A percentile compares a stretch with the other conserved stretches of the same genome.
Evolutionary conservation across 257 asterid species (phyloP).

Genomic region (Gynochthodes officinalis): DNA sequence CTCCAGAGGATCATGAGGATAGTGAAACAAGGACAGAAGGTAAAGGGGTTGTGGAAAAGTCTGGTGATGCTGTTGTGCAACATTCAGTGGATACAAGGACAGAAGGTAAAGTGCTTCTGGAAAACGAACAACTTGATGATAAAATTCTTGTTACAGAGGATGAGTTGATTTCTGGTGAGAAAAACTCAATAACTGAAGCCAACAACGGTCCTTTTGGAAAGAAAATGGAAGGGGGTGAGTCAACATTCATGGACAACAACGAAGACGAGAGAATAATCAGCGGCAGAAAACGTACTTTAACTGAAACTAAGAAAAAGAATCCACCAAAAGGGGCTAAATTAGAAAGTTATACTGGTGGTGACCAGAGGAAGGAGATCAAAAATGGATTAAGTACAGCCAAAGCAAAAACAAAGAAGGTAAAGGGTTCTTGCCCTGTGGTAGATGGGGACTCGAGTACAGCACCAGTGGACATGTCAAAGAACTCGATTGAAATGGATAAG

Average conservation of each 20-base stretch:
- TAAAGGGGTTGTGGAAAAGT: too few relatives aligned
- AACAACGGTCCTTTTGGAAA: constrained; percentile 24
- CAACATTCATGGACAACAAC: constrained; percentile 27
- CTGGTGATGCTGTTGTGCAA: constrained; percentile 24
- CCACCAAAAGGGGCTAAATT: constrained; percentile 13
- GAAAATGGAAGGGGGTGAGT: constrained; percentile 25
- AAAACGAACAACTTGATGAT: constrained; percentile 23
- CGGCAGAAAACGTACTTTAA: constrained; percentile 41
- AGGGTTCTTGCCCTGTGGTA: background rate
- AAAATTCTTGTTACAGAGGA: constrained; percentile 9
- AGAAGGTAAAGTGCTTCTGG: constrained; percentile 19
- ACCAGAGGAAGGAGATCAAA: constrained; percentile 15
- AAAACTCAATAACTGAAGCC: constrained; percentile 25
- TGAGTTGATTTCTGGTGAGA: constrained; percentile 26
- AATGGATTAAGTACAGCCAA: constrained; percentile 7
- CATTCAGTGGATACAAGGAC: constrained; percentile 18
- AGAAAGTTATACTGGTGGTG: constrained; percentile 29
- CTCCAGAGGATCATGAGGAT: constrained; percentile 34
- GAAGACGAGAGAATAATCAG: constrained; percentile 28
- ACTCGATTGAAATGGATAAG: constrained; percentile 45
- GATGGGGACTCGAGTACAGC: constrained; percentile 14
- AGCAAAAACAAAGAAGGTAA: constrained; percentile 13
- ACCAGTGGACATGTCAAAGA: constrained; percentile 33
- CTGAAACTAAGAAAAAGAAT: constrained; percentile 29
- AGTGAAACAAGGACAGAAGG: too few relatives aligned